Evolutionary conservation across 1,139 yeast genomes (phyloP), one percentile per base, ranked within the genome.

Genomic region (Suhomyces wounanorum): DNA sequence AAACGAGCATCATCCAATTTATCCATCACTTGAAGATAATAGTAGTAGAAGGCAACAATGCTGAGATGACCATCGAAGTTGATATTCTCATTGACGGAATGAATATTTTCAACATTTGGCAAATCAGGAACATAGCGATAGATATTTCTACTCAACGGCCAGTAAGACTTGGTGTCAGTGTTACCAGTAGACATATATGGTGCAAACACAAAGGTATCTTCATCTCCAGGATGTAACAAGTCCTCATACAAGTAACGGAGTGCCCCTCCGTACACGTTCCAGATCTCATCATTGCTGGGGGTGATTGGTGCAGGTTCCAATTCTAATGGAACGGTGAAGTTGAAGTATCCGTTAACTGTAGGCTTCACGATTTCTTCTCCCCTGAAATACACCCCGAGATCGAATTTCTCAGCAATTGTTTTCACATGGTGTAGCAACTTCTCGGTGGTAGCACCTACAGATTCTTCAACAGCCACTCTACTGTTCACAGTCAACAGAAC

Each of bases 301-400:
- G 88, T 75, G 3, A 80, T 65, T 3, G 90, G 90, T 0, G 89
- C 82, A 7, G 88, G 86, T 55, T 81, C 82, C 16, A 82, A 64
- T 4, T 72, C 62, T 26, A 64, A 68, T 4, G 54, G 50, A 39
- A 72, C 55, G 1, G 70, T 61, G 45, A 83, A 67, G 43, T 72
- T 72, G 64, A 85, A 80, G 47, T 70, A 67, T 3, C 87, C 87
- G 14, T 67, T 63, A 0, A 52, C 59, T 0, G 78, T 69, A 7
- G 73, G 64, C 28, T 65, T 59, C 6, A 56, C 53, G 8, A 77
- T 37, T 13, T 58, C 68, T 41, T 68, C 52, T 9, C 72, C 78
- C 16, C 75, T 72, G 44, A 68, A 66, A 8, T 67, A 55, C 4
- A 84, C 63, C 1, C 85, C 86, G 38, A 84, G 65, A 43, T 72